Evolutionary conservation across 2,329 filamentous ascomycete genomes (phyloP), one percentile per base, ranked within the genome.

Genomic region (Hirsutella rhossiliensis): DNA sequence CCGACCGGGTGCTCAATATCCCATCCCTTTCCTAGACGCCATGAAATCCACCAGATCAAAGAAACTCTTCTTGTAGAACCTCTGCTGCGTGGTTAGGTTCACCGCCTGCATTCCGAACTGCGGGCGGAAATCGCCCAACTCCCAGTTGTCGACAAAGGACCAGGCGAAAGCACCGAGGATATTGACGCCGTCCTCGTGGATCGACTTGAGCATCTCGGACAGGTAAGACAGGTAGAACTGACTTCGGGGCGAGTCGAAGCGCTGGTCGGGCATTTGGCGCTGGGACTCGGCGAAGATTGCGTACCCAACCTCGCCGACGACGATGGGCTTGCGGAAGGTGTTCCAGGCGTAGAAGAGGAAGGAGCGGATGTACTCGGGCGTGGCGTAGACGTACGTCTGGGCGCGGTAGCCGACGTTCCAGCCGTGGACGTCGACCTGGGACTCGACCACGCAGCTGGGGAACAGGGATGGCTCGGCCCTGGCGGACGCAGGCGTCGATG

Each of bases 341-440:
- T 78, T 78, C 64, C 70, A 76, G 2, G 82, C 59, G 52, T 79
- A 80, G 49, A 64, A 69, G 5, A 78, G 62, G 48, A 74, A 72
- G 43, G 63, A 65, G 43, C 73, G 67, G n/a, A 82, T 65, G 50
- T 76, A 79, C 2, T 64, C 66, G 0, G 76, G 77, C 0, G 77
- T 73, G 30, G 73, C 71, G 57, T 79, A 78, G n/a, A 74, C 68
- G 52, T 78, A 76, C 2, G 65, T 65, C 30, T 75, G 61, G 2
- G 72, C 76, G 12, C 66, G 62, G 48, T 78, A 76, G 18, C 76
- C 76, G 41, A 79, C 73, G 50, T 73, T 63, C 76, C 76, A 80
- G 3, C 74, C 75, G 28, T 68, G 68, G 2, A 62, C 56, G 34
- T 71, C 71, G 2, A 56, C 60, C 0, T 61, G 68, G 11, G 64